Evolutionary conservation across 306 rosid species (phyloP).

Genomic region (Trifolium repens): DNA sequence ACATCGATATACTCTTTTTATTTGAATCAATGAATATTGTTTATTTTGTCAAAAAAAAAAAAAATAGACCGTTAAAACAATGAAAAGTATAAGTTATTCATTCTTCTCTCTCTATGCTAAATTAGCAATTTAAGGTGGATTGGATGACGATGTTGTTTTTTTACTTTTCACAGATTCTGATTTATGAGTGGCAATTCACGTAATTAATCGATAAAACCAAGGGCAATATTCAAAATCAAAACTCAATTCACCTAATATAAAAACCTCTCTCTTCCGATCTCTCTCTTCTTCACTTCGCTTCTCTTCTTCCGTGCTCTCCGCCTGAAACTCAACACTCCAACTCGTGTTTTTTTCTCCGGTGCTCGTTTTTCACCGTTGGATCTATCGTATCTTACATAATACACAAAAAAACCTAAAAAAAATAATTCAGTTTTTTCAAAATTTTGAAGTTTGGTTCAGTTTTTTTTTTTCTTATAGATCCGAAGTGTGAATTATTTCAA

Average conservation of each 20-base stretch:
- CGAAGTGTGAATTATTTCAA: constrained; percentile 38
- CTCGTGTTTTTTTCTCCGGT: constrained; percentile 17
- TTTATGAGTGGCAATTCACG: constrained; percentile 4
- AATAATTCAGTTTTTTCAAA: neutral
- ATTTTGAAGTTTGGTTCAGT: constrained; percentile 24
- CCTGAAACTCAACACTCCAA: constrained; percentile 15
- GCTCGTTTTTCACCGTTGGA: constrained; percentile 13
- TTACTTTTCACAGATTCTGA: constrained; percentile 14
- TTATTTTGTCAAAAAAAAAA: too few relatives aligned
- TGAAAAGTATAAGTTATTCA: neutral
- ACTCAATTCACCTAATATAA: neutral
- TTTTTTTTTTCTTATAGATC: constrained; percentile 42
- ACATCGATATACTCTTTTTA: too few relatives aligned
- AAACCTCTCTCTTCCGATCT: neutral
- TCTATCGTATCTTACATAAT: neutral
- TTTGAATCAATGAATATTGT: too few relatives aligned
- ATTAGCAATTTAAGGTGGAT: constrained; percentile 21
- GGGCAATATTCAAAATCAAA: neutral
- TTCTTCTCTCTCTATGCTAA: constrained; percentile 16
- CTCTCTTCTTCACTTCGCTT: neutral
- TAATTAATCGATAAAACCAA: neutral
- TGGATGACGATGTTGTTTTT: neutral
- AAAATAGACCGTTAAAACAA: constrained; percentile 12
- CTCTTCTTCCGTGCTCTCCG: constrained; percentile 23
- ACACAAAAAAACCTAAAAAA: neutral